These are phyloP conservation scores for Pichia cactophila DNA, from an alignment of 1,139 yeast species.

Conservation along the genomic window DNA sequence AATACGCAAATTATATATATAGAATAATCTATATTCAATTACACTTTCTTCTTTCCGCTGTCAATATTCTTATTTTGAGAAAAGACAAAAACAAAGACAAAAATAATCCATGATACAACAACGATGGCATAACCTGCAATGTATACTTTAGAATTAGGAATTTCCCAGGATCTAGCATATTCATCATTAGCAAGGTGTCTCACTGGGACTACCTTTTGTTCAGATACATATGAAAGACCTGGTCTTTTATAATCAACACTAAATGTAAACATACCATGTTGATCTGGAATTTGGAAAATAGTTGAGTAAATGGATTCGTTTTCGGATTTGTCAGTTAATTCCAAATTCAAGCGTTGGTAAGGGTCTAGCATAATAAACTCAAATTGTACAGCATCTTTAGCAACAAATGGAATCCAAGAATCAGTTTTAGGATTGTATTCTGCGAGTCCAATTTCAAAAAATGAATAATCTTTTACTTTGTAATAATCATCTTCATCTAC, in stretches of 20 bases:
- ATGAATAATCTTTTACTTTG: slow-evolving; percentile 64
- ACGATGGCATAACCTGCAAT: slow-evolving; percentile 65
- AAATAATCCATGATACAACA: slow-evolving; percentile 65
- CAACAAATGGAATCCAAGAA: slow-evolving; percentile 59
- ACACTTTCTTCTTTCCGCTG: slow-evolving; percentile 12
- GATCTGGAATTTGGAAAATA: slow-evolving; percentile 79
- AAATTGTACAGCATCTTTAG: slow-evolving; percentile 48
- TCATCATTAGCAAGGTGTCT: slow-evolving; percentile 96
- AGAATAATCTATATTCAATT: not conserved
- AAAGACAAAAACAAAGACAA: slow-evolving; percentile 60
- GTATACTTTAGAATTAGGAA: slow-evolving; percentile 90
- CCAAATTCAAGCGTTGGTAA: slow-evolving; percentile 69
- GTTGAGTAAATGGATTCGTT: slow-evolving; percentile 38
- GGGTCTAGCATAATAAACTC: slow-evolving; percentile 92
- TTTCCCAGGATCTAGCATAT: slow-evolving; percentile 88
- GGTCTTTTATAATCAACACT: slow-evolving; percentile 69
- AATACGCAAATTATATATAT: no score
- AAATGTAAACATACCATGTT: slow-evolving; percentile 94
- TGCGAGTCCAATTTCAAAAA: slow-evolving; percentile 59
- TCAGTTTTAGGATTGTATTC: slow-evolving; percentile 43
- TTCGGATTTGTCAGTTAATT: slow-evolving; percentile 24
- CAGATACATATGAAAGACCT: slow-evolving; percentile 66
- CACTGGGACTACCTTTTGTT: slow-evolving; percentile 67
- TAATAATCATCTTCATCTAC: slow-evolving; percentile 31
- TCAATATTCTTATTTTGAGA: slow-evolving; percentile 18